phyloP scores from a whole-genome alignment of 2,329 filamentous ascomycete species.

The Aspergillus fijiensis region DNA sequence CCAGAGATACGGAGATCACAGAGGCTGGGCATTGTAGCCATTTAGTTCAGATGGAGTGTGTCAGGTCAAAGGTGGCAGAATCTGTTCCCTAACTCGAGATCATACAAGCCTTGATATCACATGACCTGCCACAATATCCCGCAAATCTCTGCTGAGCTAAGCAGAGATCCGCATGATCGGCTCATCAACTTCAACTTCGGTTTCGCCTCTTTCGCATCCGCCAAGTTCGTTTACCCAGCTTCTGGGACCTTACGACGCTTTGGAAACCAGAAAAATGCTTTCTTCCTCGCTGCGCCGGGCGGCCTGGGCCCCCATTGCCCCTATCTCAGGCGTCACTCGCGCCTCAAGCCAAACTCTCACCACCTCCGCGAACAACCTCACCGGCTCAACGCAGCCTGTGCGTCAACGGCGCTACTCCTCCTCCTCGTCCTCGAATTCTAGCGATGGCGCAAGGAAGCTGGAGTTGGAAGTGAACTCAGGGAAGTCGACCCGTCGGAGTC shows the following conservation, averaged over 20 bases:
- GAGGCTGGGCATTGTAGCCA: too few relatives aligned
- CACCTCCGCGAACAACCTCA: conserved; percentile 31
- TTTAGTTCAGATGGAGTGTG: too few relatives aligned
- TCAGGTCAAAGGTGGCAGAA: too few relatives aligned
- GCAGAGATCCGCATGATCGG: conserved; percentile 33
- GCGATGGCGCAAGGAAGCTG: conserved; percentile 45
- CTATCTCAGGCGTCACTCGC: conserved; percentile 35
- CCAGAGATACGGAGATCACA: too few relatives aligned
- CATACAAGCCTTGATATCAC: background rate
- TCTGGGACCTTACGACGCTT: conserved; percentile 24
- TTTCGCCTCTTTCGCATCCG: conserved; percentile 36
- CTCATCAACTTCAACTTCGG: conserved; percentile 27
- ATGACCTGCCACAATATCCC: conserved; percentile 9
- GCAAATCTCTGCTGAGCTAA: conserved; percentile 24
- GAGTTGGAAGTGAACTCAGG: conserved; percentile 42
- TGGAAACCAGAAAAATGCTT: conserved; percentile 37
- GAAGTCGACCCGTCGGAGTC: conserved; percentile 36
- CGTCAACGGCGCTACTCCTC: conserved; percentile 50
- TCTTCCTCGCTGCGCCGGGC: conserved; percentile 48
- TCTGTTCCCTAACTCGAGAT: too few relatives aligned
- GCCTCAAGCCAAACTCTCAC: conserved; percentile 32
- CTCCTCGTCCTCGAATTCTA: conserved; percentile 49
- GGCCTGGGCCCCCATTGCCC: conserved; percentile 39
- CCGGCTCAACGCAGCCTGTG: conserved; percentile 34
- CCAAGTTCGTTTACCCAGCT: conserved; percentile 25